Conservation (phyloP, 305 asterid genomes). For the Fraxinus velutina region DNA sequence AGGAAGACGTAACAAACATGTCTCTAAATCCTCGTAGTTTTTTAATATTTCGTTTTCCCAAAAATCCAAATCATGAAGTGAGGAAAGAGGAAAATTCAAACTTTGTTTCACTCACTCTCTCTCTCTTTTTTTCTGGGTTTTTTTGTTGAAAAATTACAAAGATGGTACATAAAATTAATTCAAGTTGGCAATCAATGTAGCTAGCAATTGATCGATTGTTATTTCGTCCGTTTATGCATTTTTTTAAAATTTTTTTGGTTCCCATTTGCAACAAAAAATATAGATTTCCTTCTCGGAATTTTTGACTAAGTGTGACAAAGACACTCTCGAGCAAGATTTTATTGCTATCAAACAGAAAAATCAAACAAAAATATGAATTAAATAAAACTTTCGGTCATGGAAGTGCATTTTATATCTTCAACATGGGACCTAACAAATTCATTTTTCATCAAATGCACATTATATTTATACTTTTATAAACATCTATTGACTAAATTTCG, state of each 20-base stretch:
- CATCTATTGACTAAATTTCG: too few species aligned
- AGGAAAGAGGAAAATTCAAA: neutral
- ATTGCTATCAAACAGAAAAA: neutral
- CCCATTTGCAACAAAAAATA: neutral
- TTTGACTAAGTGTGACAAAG: neutral
- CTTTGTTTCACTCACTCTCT: neutral
- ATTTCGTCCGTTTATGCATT: neutral
- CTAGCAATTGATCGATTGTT: neutral
- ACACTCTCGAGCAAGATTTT: neutral
- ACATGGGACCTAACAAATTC: neutral
- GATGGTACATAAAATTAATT: too few species aligned
- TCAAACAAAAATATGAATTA: neutral
- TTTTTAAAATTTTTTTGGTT: too few species aligned
- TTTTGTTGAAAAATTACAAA: neutral
- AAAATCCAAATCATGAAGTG: neutral
- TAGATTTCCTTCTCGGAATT: neutral
- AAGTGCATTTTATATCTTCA: neutral
- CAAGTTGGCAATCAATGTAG: neutral
- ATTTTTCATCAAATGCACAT: neutral
- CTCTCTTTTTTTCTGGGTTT: too few species aligned
- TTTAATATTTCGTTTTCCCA: neutral
- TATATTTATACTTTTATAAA: too few species aligned
- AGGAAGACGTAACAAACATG: neutral
- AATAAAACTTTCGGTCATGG: neutral
- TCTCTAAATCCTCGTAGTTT: neutral